These are phyloP conservation scores for Strigomonas culicis DNA, from an alignment of 208 protist species.

Conservation along the genomic window DNA sequence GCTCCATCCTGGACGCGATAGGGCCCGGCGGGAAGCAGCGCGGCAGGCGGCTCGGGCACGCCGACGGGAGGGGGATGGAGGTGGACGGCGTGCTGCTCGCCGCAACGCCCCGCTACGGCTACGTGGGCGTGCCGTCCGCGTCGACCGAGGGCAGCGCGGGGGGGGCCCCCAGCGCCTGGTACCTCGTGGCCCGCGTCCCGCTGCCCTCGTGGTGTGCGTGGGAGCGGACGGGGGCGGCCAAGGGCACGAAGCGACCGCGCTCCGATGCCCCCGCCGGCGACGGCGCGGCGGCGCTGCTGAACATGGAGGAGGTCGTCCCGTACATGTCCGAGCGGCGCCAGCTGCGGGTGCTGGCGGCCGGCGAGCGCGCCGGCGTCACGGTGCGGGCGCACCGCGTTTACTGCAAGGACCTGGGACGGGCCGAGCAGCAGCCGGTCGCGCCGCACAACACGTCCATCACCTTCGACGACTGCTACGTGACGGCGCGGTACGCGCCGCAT, in stretches of 20 bases:
- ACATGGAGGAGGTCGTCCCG: constrained; percentile 24
- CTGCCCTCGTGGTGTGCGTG: not conserved
- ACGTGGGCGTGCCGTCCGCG: constrained; percentile 47
- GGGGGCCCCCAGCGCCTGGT: not conserved
- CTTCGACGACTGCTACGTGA: no score
- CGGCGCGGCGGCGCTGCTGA: constrained; percentile 17
- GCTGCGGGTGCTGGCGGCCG: constrained; percentile 3
- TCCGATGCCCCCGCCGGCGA: not conserved
- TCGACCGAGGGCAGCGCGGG: not conserved
- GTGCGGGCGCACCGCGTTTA: constrained; percentile 59
- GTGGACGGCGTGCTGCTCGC: constrained; percentile 49
- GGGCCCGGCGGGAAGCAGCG: no score
- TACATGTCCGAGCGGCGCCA: constrained; percentile 24
- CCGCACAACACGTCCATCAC: no score
- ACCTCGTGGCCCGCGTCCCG: constrained; percentile 28
- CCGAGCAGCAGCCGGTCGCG: constrained; percentile 16
- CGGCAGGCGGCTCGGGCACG: constrained; percentile 39
- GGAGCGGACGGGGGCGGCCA: not conserved
- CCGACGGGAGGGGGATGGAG: constrained; percentile 73
- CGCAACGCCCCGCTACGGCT: constrained; percentile 60
- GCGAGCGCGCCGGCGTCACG: constrained; percentile 23
- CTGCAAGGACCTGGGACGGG: constrained; percentile 22
- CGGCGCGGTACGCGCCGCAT: no score
- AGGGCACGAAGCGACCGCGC: not conserved
- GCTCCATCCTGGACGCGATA: no score